Percentiles rank a stretch among this genome's conserved stretches.
phyloP scores from a whole-genome alignment of 305 asterid species.

The Solanum hybrid region DNA sequence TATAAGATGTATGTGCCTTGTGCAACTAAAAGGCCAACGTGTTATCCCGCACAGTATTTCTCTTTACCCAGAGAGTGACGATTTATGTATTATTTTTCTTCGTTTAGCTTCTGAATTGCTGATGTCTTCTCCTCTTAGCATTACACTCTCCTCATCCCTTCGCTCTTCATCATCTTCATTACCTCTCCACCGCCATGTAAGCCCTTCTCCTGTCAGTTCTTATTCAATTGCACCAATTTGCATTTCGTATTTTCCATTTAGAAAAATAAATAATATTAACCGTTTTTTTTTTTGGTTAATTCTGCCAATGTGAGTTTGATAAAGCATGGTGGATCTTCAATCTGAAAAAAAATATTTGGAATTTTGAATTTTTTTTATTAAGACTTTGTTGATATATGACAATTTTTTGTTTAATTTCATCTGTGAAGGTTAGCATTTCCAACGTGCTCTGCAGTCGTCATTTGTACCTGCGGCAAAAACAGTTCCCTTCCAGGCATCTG shows the following conservation, averaged over 20 bases:
- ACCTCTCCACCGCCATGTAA: conserved; percentile 3
- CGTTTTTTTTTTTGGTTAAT: neutral
- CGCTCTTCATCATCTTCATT: neutral
- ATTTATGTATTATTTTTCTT: neutral
- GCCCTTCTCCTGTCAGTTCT: neutral
- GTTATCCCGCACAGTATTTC: neutral
- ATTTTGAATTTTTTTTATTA: neutral
- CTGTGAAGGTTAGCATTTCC: neutral
- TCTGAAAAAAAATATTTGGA: neutral
- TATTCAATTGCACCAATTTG: neutral
- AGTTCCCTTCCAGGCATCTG: neutral
- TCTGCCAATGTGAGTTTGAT: neutral
- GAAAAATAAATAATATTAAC: neutral
- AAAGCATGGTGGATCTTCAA: neutral
- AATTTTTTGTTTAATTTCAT: neutral
- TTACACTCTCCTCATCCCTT: neutral
- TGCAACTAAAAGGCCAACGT: neutral
- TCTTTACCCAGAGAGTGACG: neutral
- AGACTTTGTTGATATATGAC: neutral
- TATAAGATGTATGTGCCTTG: too few species aligned
- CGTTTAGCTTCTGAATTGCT: neutral
- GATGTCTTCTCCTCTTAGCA: conserved; percentile 7
- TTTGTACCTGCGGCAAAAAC: neutral
- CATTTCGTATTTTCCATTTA: neutral
- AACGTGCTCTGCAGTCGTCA: neutral